Evolutionary conservation across 1,284 basidiomycete species (phyloP), one percentile per base, ranked within the genome.

Genomic region (Grifola frondosa): DNA sequence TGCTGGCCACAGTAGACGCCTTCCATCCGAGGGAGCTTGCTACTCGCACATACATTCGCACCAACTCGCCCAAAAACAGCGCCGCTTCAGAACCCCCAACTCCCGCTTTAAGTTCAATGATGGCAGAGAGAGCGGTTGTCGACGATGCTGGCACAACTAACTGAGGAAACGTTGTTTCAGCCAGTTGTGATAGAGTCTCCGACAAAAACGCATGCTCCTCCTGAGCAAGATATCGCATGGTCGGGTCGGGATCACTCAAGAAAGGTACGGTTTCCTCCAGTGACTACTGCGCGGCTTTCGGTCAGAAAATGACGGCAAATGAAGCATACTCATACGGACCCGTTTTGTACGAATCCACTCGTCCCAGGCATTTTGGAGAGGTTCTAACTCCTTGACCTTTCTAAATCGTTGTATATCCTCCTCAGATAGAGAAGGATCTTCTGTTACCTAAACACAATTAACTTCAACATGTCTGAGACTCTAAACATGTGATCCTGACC

Each of bases 81-180:
- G 81, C 81, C 0, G 94, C 78, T 65, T 99, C 96, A 4, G 85
- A 84, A 0, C 96, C 96, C 1, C 96, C 97, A 0, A 96, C 92
- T 3, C 94, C 97, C 0, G 92, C 82, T 56, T 96, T 95, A 24
- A 99, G 70, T 54, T 98, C 96, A 44, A 99, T 69, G 42, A 98
- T 73, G 1, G 90, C 89, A 3, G 88, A 88, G 6, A 91, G 69
- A 2, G 77, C 62, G 0, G 74, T 66, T 0, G 89, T 87, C 6
- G 74, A 57, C 0, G 88, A 84, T 0, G 80, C 69, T 0, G 90
- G 90, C 1, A 93, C 73, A 42, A 97, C 77, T 5, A 90, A 71
- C 0, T 73, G 48, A 0, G 90, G 85, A 49, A 97, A 81, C 0
- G 74, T 78, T 0, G 66, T 58, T 9, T 74, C 65, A 28, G 87